These are phyloP conservation scores for Cajanus cajan DNA, from an alignment of 306 rosid genomes.

Conservation along the genomic window DNA sequence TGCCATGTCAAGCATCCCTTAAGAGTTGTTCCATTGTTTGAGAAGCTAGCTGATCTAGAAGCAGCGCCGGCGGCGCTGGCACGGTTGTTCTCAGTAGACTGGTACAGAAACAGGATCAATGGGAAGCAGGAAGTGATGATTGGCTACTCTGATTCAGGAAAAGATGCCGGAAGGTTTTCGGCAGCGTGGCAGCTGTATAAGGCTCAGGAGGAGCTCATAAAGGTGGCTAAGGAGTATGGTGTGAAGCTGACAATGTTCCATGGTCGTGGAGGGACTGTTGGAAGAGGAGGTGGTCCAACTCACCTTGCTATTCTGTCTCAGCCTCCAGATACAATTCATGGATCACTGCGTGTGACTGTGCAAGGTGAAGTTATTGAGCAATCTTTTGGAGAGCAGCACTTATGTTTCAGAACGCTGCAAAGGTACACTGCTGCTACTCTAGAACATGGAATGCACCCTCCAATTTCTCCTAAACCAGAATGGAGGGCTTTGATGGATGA, in stretches of 20 bases:
- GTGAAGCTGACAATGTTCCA: slow-evolving; percentile 94
- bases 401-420: slow-evolving; percentile 88
- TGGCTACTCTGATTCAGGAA: slow-evolving; percentile 94
- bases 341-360: slow-evolving; percentile 92
- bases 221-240: slow-evolving; percentile 76
- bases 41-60: slow-evolving; percentile 86
- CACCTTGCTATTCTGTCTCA: slow-evolving; percentile 96
- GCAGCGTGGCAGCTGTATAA: slow-evolving; percentile 94
- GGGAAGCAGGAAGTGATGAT: slow-evolving; percentile 99
- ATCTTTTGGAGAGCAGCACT: slow-evolving; percentile 79
- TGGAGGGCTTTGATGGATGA: slow-evolving; percentile 88
- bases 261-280: slow-evolving; percentile 97
- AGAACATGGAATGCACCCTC: slow-evolving; percentile 85
- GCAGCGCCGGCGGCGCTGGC: slow-evolving; percentile 84
- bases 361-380: slow-evolving; percentile 96
- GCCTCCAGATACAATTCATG: slow-evolving; percentile 88
- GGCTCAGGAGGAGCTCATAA: slow-evolving; percentile 91
- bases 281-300: slow-evolving; percentile 94
- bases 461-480: slow-evolving; percentile 75
- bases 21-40: slow-evolving; percentile 89
- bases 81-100: slow-evolving; percentile 74
- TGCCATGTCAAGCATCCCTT: slow-evolving; percentile 68
- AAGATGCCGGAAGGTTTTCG: slow-evolving; percentile 92
- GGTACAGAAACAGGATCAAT: slow-evolving; percentile 70
- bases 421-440: slow-evolving; percentile 90